Base-by-base conservation (phyloP, 495 filamentous ascomycete genomes). In the Aspergillus taichungensis region DNA sequence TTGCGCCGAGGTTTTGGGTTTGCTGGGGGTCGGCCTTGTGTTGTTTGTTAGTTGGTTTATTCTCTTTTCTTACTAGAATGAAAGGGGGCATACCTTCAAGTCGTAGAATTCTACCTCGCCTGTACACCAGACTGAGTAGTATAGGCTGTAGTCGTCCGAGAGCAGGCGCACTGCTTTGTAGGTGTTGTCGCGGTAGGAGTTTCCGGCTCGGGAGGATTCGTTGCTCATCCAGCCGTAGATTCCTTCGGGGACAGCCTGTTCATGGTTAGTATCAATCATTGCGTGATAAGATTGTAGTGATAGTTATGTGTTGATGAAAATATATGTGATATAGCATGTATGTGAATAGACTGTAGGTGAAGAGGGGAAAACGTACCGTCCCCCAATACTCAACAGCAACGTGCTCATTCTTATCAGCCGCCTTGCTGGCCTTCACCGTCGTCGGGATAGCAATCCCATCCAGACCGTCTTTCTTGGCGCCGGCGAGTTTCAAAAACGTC, bases 301-400 rank as follows among this genome's bases (percentile, higher is more conserved):
- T 36, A 10, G 18, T 14, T 34, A 14, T 13, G 5, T 13, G n/a
- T n/a, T 9, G 9, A n/a, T 29, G 12, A 1, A 32, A 14, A 27
- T 44, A n/a, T n/a, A n/a, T n/a, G 24, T 18, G 30, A 9, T 24
- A 24, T 2, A 24, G 18, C 18, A 24, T 2, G 18, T 24, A 24
- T 1, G 8, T 39, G 34, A 6, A n/a, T n/a, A n/a, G n/a, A n/a
- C n/a, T n/a, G n/a, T n/a, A n/a, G n/a, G n/a, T 34, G n/a, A n/a
- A 6, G 7, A 30, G 7, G 24, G 13, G 6, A 8, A 27, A 8
- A 11, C 57, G 40, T 45, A 63, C 61, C 30, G 67, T 53, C 9
- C 77, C 78, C 79, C 79, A 83, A 50, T 75, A 80, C 52, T 82
- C 79, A 28, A 81, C 72, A 0, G 74, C 74, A 8, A 76, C 74